Conservation (phyloP, 2,329 filamentous ascomycete species). For the Epichloe gansuensis region DNA sequence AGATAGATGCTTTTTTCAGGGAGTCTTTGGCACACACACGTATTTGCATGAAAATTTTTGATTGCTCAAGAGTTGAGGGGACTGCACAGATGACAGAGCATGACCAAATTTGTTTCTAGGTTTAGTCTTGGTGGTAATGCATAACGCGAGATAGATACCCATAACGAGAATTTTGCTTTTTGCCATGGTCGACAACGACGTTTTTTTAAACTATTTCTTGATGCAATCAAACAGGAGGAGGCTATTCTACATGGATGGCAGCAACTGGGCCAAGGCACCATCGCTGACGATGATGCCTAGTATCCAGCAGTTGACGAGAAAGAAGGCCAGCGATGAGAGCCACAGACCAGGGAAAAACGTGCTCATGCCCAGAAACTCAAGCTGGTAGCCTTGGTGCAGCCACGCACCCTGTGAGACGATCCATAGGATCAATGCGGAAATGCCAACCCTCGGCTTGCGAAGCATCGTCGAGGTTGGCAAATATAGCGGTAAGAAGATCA, state of each 20-base stretch:
- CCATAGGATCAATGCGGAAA: slow-evolving; percentile 60
- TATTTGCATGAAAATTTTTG: slow-evolving; percentile 1
- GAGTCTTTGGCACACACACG: background rate
- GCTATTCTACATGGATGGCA: slow-evolving; percentile 15
- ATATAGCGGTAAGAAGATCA: slow-evolving; percentile 85
- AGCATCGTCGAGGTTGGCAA: slow-evolving; percentile 70
- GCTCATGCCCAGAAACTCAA: slow-evolving; percentile 70
- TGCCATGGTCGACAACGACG: background rate
- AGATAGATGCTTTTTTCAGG: background rate
- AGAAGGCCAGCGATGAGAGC: slow-evolving; percentile 64
- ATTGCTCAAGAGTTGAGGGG: background rate
- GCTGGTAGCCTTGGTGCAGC: slow-evolving; percentile 62
- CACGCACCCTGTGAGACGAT: slow-evolving; percentile 61
- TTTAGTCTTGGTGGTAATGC: background rate
- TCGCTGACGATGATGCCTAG: slow-evolving; percentile 69
- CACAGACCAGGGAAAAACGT: slow-evolving; percentile 82
- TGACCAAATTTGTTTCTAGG: too few species aligned
- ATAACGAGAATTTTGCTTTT: slow-evolving; percentile 7
- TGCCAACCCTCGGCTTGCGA: slow-evolving; percentile 44
- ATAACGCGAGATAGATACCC: slow-evolving; percentile 11
- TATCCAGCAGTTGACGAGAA: slow-evolving; percentile 77
- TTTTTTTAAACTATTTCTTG: slow-evolving; percentile 6
- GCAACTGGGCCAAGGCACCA: slow-evolving; percentile 18
- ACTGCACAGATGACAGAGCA: background rate
- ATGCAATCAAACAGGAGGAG: background rate